phyloP scores from a whole-genome alignment of 768 basidiomycete species.

The Tricholoma sp. region DNA sequence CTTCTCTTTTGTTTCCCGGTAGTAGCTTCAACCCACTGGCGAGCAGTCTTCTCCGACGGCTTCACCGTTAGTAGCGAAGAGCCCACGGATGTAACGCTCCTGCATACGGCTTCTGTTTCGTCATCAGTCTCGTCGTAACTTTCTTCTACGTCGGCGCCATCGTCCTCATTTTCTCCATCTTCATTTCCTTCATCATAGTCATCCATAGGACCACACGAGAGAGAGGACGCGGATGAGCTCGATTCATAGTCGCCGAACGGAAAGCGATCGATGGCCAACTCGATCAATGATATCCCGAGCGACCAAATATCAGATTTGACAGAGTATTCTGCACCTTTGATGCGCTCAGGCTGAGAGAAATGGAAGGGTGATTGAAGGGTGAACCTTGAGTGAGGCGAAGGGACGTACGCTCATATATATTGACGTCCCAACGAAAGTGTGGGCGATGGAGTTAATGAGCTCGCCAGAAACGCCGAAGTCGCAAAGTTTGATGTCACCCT shows the following conservation, averaged over 20 bases:
- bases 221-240: neutral
- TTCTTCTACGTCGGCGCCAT: neutral
- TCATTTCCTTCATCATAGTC: slow-evolving; percentile 4
- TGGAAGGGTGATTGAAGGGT: neutral
- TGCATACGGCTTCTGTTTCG: slow-evolving; percentile 72
- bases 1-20: slow-evolving; percentile 35
- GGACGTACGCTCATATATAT: slow-evolving; percentile 96
- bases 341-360: slow-evolving; percentile 82
- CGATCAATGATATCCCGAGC: slow-evolving; percentile 92
- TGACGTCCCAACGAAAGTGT: slow-evolving; percentile 97
- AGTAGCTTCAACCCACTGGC: neutral
- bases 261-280: slow-evolving; percentile 93
- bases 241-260: slow-evolving; percentile 84
- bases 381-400: slow-evolving; percentile 5
- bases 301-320: slow-evolving; percentile 99
- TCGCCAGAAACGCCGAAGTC: slow-evolving; percentile 99
- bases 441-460: slow-evolving; percentile 96
- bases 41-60: neutral
- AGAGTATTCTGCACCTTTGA: slow-evolving; percentile 96
- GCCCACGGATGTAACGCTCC: slow-evolving; percentile 49
- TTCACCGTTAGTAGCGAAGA: slow-evolving; percentile 2
- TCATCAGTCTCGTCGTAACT: slow-evolving; percentile 58
- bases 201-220: neutral
- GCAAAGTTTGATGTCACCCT: slow-evolving; percentile 96
- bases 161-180: slow-evolving; percentile 23